Conservation (phyloP, 441 rosid genomes). For the Eruca vesicaria region DNA sequence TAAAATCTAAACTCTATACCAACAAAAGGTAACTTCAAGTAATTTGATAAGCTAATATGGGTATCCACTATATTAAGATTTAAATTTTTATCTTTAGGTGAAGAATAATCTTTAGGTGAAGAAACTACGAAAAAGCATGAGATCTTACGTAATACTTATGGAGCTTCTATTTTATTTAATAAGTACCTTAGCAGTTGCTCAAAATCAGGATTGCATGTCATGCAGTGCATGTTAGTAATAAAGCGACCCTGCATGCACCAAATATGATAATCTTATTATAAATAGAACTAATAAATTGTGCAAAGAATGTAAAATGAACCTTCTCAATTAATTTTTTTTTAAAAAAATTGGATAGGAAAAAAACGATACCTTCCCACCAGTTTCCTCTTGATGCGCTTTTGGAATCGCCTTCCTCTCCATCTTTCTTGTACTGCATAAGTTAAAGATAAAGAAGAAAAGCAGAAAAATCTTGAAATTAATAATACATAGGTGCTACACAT, state of each 20-base stretch:
- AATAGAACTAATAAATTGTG: neutral
- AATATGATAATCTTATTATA: neutral
- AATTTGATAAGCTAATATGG: neutral
- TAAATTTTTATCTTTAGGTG: neutral
- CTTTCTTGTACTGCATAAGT: constrained; percentile 50
- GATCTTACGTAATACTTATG: neutral
- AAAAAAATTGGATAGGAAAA: neutral
- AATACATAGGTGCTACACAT: neutral
- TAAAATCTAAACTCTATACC: neutral
- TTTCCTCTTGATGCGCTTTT: constrained; percentile 80
- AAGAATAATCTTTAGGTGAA: neutral
- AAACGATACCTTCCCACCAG: constrained; percentile 80
- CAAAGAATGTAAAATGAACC: constrained; percentile 6
- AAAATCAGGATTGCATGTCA: neutral
- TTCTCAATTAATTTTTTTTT: neutral
- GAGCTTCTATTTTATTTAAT: neutral
- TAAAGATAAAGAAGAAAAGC: constrained; percentile 2
- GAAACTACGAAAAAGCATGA: neutral
- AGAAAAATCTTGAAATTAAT: neutral
- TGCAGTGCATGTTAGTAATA: constrained; percentile 23
- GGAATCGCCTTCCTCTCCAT: constrained; percentile 60
- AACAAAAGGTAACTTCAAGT: neutral
- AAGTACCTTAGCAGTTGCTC: constrained; percentile 2
- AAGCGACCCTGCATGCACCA: constrained; percentile 31
- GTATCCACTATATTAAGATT: neutral